Evolutionary conservation across 1,284 basidiomycete species (phyloP).

Genomic region (Ustilago bromivora): DNA sequence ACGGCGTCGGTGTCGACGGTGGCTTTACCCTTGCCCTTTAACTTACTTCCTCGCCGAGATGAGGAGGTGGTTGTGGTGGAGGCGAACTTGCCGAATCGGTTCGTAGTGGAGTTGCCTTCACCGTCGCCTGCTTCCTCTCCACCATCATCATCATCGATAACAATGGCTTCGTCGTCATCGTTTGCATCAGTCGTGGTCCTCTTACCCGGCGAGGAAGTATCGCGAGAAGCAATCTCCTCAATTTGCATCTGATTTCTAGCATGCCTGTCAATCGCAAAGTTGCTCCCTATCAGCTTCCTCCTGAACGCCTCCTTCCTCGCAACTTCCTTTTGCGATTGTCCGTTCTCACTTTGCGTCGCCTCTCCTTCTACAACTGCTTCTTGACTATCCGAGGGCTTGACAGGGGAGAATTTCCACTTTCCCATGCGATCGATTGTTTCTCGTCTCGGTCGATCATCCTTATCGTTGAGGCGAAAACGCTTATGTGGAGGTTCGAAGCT

Average conservation of each 20-base stretch:
- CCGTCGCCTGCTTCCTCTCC: not conserved
- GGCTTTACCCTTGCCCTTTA: conserved; percentile 41
- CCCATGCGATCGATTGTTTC: conserved; percentile 43
- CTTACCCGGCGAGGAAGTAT: conserved; percentile 17
- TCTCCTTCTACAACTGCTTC: not conserved
- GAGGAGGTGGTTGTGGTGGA: conserved; percentile 8
- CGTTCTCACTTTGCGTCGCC: conserved; percentile 8
- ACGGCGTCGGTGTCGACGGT: conserved; percentile 9
- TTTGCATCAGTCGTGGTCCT: not conserved
- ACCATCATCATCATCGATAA: conserved; percentile 21
- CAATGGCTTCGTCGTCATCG: conserved; percentile 13
- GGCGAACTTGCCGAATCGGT: conserved; percentile 32
- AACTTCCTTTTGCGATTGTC: conserved; percentile 8
- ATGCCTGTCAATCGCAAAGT: conserved; percentile 41
- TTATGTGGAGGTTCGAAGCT: conserved; percentile 29
- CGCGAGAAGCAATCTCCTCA: conserved; percentile 25
- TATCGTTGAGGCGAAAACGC: conserved; percentile 12
- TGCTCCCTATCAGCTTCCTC: conserved; percentile 36
- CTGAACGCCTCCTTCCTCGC: conserved; percentile 29
- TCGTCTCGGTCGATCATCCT: conserved; percentile 28
- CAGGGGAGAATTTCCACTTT: conserved; percentile 31
- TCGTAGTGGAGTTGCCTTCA: conserved; percentile 1
- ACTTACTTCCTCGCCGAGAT: conserved; percentile 65
- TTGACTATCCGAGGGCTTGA: conserved; percentile 4
- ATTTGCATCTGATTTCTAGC: conserved; percentile 38